phyloP scores from a whole-genome alignment of 768 basidiomycete genomes.

The Leccinum barrowsii region DNA sequence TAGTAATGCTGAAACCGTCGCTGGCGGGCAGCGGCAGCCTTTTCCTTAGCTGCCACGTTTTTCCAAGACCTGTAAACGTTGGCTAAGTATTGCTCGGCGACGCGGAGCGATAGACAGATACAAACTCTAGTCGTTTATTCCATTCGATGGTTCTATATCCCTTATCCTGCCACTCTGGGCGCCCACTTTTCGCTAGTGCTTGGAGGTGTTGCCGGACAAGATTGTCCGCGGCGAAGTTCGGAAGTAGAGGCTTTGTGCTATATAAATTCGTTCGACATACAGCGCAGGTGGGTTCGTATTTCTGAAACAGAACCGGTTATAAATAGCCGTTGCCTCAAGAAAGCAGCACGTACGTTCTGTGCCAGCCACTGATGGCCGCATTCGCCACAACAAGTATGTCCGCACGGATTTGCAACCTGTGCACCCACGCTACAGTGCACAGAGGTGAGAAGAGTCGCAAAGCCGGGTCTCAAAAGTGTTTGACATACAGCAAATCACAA shows the following conservation, averaged over 20 bases:
- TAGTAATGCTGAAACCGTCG: conserved; percentile 14
- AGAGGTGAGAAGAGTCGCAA: neutral
- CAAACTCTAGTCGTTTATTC: conserved; percentile 53
- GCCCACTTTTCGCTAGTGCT: conserved; percentile 43
- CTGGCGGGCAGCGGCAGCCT: conserved; percentile 1
- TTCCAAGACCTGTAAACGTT: conserved; percentile 30
- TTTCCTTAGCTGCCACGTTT: conserved; percentile 16
- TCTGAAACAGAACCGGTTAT: conserved; percentile 23
- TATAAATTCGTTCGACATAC: conserved; percentile 53
- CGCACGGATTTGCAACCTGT: conserved; percentile 67
- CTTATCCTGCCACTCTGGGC: conserved; percentile 48
- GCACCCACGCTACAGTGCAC: conserved; percentile 48
- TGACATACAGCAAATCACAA: conserved; percentile 62
- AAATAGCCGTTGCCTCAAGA: neutral
- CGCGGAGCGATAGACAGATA: conserved; percentile 3
- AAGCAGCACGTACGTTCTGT: conserved; percentile 41
- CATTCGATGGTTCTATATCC: conserved; percentile 52
- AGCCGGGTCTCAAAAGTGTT: neutral
- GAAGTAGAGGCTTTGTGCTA: conserved; percentile 46
- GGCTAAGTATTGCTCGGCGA: neutral
- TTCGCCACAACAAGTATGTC: conserved; percentile 68
- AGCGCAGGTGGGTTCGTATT: conserved; percentile 49
- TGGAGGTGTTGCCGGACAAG: conserved; percentile 57
- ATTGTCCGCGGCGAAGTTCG: conserved; percentile 62
- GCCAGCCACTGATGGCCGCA: conserved; percentile 61